phyloP scores from a whole-genome alignment of 2,329 filamentous ascomycete species.

The Ampelomyces quisqualis region DNA sequence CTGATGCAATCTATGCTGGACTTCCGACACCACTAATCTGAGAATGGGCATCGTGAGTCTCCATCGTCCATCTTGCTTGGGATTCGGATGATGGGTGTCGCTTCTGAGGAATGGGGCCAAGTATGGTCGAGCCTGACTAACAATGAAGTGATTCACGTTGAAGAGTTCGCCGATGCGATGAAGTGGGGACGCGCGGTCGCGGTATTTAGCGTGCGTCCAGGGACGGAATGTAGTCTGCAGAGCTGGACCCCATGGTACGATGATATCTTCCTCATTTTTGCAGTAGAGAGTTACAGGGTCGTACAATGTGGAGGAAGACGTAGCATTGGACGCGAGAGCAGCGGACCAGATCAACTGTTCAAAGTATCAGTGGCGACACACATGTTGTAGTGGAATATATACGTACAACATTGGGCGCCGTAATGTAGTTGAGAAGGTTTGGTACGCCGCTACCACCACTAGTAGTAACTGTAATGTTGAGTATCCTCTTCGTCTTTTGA shows the following conservation, averaged over 20 bases:
- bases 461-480: slow-evolving; percentile 89
- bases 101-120: slow-evolving; percentile 81
- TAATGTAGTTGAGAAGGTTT: slow-evolving; percentile 86
- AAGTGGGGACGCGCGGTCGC: slow-evolving; percentile 67
- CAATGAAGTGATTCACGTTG: slow-evolving; percentile 93
- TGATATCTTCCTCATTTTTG: slow-evolving; percentile 71
- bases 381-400: neutral
- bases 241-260: slow-evolving; percentile 70
- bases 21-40: slow-evolving; percentile 71
- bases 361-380: slow-evolving; percentile 15
- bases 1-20: slow-evolving; percentile 78
- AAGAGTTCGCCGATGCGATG: slow-evolving; percentile 77
- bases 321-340: slow-evolving; percentile 73
- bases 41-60: slow-evolving; percentile 58
- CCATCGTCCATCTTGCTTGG: slow-evolving; percentile 60
- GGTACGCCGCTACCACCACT: slow-evolving; percentile 74
- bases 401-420: slow-evolving; percentile 86
- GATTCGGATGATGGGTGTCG: slow-evolving; percentile 72
- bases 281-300: slow-evolving; percentile 69
- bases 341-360: slow-evolving; percentile 74
- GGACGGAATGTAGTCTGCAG: slow-evolving; percentile 65
- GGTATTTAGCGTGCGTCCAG: slow-evolving; percentile 64
- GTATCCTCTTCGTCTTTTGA: slow-evolving; percentile 75
- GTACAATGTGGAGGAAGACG: slow-evolving; percentile 65
- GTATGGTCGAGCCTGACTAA: slow-evolving; percentile 89